Evolutionary conservation across 2,329 filamentous ascomycete species (phyloP).

Genomic region (Dothideomycetidae sp.): DNA sequence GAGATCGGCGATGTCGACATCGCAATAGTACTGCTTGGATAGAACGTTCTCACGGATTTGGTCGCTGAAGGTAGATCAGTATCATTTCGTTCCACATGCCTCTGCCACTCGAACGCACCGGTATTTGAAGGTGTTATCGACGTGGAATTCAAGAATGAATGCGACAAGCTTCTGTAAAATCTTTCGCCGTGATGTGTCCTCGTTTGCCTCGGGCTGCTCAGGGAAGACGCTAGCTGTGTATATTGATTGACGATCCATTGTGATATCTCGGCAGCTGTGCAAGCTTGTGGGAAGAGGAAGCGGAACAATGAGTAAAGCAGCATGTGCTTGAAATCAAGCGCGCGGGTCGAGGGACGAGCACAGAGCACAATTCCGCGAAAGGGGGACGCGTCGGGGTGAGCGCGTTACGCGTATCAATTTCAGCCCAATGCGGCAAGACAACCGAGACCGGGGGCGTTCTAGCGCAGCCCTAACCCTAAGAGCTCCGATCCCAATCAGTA

Average conservation of each 20-base stretch:
- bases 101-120: conserved; percentile 46
- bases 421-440: not conserved
- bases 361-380: no score
- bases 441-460: no score
- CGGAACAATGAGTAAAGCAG: no score
- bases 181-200: conserved; percentile 29
- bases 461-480: no score
- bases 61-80: conserved; percentile 47
- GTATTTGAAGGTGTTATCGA: conserved; percentile 92
- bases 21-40: conserved; percentile 87
- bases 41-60: conserved; percentile 91
- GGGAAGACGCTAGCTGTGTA: conserved; percentile 72
- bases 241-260: conserved; percentile 84
- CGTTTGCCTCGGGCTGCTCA: conserved; percentile 22
- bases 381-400: not conserved
- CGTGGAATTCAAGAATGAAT: conserved; percentile 84
- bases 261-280: no score
- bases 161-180: conserved; percentile 69
- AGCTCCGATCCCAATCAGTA: no score
- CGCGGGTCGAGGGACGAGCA: no score
- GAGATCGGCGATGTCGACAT: conserved; percentile 87
- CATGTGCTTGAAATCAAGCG: no score
- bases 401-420: not conserved
- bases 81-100: conserved; percentile 1
- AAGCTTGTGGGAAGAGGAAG: no score